Evolutionary conservation across 495 filamentous ascomycete genomes (phyloP).

Genomic region (Neurospora sp.): DNA sequence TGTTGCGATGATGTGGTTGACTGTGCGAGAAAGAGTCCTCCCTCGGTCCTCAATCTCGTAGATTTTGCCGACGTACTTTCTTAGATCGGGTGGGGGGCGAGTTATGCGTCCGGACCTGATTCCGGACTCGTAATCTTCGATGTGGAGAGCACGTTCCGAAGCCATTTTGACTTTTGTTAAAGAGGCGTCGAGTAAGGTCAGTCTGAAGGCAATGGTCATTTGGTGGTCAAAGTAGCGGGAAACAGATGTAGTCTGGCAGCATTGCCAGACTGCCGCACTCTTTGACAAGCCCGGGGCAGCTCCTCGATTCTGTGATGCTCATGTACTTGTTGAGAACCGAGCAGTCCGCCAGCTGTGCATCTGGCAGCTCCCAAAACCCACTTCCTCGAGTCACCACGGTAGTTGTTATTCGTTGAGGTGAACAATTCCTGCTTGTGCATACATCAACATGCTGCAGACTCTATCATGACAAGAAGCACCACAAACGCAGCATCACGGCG

Average conservation of each 20-base stretch:
- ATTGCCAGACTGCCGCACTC: neutral
- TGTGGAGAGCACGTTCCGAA: neutral
- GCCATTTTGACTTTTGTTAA: neutral
- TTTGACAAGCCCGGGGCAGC: neutral
- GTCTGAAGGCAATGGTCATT: neutral
- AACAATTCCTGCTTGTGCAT: too few relatives aligned
- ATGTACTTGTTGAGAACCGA: too few relatives aligned
- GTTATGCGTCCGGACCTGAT: neutral
- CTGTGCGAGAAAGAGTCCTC: neutral
- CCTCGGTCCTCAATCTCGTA: neutral
- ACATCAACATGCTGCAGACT: too few relatives aligned
- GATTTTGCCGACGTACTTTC: neutral
- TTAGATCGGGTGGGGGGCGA: neutral
- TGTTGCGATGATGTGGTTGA: neutral
- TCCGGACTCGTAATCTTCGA: neutral
- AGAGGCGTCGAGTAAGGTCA: neutral
- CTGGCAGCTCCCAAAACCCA: too few relatives aligned
- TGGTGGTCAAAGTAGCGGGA: neutral
- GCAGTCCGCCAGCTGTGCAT: too few relatives aligned
- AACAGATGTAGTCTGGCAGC: neutral
- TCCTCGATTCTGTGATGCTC: neutral
- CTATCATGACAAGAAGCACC: too few relatives aligned
- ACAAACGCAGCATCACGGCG: too few relatives aligned
- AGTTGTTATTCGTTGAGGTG: too few relatives aligned
- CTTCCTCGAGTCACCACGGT: too few relatives aligned